Base-by-base conservation (phyloP, 805 yeast genomes). In the Ogataea haglerorum region DNA sequence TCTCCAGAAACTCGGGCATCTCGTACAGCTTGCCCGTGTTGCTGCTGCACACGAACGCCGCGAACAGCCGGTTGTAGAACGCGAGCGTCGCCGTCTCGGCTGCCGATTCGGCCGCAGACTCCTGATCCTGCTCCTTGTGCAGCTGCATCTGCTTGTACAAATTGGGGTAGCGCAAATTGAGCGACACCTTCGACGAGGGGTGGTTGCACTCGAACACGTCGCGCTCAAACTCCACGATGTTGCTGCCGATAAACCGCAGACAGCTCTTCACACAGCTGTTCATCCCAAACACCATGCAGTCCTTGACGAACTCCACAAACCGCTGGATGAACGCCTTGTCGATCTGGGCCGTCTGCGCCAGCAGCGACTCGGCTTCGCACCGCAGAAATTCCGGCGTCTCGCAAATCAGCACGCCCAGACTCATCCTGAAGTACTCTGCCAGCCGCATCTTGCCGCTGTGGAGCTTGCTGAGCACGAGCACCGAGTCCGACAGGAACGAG, bases 221-320 rank as follows among this genome's bases (percentile, higher is more conserved):
- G 23, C 50, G 42, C 38, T 54, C 58, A 37, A 51, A 51, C 9
- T 54, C 49, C 13, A 49, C 21, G 10, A 54, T 38, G 37, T 44
- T 43, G 23, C 36, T 45, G 10, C 48, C 49, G 21, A 51, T 45
- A 22, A 47, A 35, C 24, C 28, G 36, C 17, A 51, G 39, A 34
- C 55, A 49, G 23, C 42, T 42, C 6, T 26, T 30, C 17, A 53
- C 37, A 24, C 56, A 52, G 18, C 42, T 42, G 40, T 54, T 55
- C 43, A 53, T 42, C 8, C 57, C 56, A 38, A 38, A 47, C 6
- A 55, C 49, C 50, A 52, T 49, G 27, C 52, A 53, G 28, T 57
- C 60, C 32, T 47, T 51, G 38, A 53, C 44, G 23, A 57, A 46
- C 35, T 48, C 54, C 32, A 54, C 50, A 37, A 56, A 53, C 14